A percentile compares a stretch with the other conserved stretches of the same genome.
Evolutionary conservation across 1,284 basidiomycete genomes (phyloP).

Genomic region (Heterobasidion parviporum): DNA sequence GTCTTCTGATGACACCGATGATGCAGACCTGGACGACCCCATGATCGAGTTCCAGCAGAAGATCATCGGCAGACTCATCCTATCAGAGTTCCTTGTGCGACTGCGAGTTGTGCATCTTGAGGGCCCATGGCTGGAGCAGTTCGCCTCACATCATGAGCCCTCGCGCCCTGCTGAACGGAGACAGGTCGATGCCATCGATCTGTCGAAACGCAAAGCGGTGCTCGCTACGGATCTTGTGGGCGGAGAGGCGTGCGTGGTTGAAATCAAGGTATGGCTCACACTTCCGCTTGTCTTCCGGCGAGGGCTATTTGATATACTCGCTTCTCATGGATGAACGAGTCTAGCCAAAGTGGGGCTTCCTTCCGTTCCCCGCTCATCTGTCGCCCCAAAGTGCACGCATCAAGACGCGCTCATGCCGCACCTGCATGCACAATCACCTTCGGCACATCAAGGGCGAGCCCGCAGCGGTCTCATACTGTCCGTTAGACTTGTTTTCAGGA

Average conservation of each 20-base stretch:
- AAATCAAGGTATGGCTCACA: slow-evolving; percentile 69
- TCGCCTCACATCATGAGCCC: slow-evolving; percentile 38
- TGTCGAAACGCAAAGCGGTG: slow-evolving; percentile 43
- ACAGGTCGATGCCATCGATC: slow-evolving; percentile 49
- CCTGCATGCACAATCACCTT: slow-evolving; percentile 79
- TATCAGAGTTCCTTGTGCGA: slow-evolving; percentile 46
- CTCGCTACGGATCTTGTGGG: slow-evolving; percentile 73
- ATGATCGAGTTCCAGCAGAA: slow-evolving; percentile 54
- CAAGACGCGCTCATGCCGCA: slow-evolving; percentile 75
- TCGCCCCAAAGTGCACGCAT: slow-evolving; percentile 44
- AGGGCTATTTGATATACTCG: neutral
- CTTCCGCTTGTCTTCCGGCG: neutral
- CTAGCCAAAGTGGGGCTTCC: slow-evolving; percentile 93
- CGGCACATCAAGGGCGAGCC: slow-evolving; percentile 30
- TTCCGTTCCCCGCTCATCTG: slow-evolving; percentile 56
- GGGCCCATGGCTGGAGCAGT: slow-evolving; percentile 49
- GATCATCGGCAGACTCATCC: slow-evolving; percentile 55
- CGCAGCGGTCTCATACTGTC: slow-evolving; percentile 63
- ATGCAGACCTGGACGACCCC: slow-evolving; percentile 46
- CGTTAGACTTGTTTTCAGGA: slow-evolving; percentile 79
- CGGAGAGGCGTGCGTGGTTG: slow-evolving; percentile 55
- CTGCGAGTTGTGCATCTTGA: slow-evolving; percentile 47
- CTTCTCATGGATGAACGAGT: neutral
- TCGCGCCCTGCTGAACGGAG: slow-evolving; percentile 50
- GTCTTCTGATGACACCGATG: slow-evolving; percentile 1